These are phyloP conservation scores for Taiozyma sp. DNA, from an alignment of 1,139 yeast species.

Conservation along the genomic window DNA sequence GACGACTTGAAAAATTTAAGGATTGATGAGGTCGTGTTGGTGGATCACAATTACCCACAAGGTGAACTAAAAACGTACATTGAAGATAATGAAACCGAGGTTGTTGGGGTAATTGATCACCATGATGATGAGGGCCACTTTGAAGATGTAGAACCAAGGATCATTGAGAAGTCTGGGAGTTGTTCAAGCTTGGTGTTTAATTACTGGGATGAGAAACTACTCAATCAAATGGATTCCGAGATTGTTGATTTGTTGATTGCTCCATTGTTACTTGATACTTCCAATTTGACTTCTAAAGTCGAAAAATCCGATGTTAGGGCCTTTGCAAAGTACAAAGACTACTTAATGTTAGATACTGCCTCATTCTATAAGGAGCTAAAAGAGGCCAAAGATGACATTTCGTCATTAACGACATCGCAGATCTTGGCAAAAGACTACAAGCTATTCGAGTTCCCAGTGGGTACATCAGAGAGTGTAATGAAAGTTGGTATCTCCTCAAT, in stretches of 20 bases:
- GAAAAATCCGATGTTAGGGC: conserved; percentile 52
- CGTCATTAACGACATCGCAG: conserved; percentile 54
- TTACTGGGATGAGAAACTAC: conserved; percentile 41
- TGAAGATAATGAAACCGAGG: conserved; percentile 17
- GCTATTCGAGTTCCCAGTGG: conserved; percentile 48
- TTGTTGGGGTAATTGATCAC: conserved; percentile 75
- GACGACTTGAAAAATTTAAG: conserved; percentile 46
- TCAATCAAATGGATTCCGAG: conserved; percentile 25
- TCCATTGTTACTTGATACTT: conserved; percentile 73
- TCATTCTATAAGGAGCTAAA: conserved; percentile 39
- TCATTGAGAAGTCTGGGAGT: conserved; percentile 64
- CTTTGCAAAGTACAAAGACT: conserved; percentile 31
- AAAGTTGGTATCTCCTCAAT: conserved; percentile 74
- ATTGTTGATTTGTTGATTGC: conserved; percentile 50
- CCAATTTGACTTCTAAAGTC: conserved; percentile 54
- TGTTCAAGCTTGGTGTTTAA: conserved; percentile 71
- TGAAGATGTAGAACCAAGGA: conserved; percentile 48
- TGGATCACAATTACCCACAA: conserved; percentile 79
- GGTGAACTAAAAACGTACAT: conserved; percentile 37
- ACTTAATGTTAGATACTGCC: neutral
- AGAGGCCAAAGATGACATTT: conserved; percentile 56
- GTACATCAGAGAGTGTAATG: conserved; percentile 23
- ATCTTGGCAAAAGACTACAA: conserved; percentile 81
- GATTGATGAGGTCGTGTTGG: conserved; percentile 47
- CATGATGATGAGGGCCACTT: conserved; percentile 69